These are phyloP conservation scores for Penicillium nucicola DNA, from an alignment of 495 filamentous ascomycete species.

Conservation along the genomic window DNA sequence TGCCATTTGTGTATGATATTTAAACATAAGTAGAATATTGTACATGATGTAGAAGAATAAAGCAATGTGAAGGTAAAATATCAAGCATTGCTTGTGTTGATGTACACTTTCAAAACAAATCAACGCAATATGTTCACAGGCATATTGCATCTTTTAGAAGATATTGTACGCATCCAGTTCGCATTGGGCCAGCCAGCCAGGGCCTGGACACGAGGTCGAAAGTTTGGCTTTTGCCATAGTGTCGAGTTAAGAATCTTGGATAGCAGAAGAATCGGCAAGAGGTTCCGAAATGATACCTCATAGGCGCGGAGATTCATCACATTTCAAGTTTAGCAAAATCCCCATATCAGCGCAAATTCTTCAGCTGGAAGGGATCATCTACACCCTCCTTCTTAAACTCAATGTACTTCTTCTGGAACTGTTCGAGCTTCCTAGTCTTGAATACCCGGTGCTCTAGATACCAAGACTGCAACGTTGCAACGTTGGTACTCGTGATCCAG, in stretches of 20 bases:
- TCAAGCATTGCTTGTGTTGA: too few relatives aligned
- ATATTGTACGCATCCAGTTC: too few relatives aligned
- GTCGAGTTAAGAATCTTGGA: too few relatives aligned
- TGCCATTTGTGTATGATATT: too few relatives aligned
- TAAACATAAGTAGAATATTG: neutral
- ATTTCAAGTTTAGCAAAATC: too few relatives aligned
- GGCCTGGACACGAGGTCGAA: too few relatives aligned
- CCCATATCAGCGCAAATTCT: conserved; percentile 10
- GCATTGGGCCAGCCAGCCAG: too few relatives aligned
- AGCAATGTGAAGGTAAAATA: neutral
- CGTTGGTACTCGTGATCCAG: conserved; percentile 59
- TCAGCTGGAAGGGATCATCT: conserved; percentile 15
- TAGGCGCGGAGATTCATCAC: too few relatives aligned
- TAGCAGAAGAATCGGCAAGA: too few relatives aligned
- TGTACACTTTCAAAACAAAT: neutral
- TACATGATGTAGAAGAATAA: neutral
- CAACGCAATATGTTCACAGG: neutral
- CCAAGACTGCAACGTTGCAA: conserved; percentile 37
- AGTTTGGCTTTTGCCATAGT: too few relatives aligned
- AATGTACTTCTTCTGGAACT: conserved; percentile 18
- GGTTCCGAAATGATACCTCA: too few relatives aligned
- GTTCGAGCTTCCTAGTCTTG: conserved; percentile 16
- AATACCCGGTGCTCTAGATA: conserved; percentile 38
- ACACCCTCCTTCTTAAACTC: conserved; percentile 9
- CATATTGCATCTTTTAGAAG: too few relatives aligned